Conservation (phyloP, 208 protist species). For the Lotmaria passim region DNA sequence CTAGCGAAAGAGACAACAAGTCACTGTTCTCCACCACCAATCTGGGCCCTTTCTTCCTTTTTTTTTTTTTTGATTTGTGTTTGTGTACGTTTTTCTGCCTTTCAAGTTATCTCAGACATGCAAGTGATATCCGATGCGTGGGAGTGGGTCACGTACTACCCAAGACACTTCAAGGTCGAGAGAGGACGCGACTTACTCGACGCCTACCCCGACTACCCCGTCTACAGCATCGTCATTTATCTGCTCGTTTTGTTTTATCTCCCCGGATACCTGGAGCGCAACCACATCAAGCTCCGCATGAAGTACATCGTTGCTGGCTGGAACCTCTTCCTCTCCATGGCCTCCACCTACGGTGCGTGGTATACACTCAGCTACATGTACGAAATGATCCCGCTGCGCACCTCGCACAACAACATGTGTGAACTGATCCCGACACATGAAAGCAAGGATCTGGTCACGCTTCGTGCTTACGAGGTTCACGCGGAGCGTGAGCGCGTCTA, state of each 20-base stretch:
- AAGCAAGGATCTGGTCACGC: conserved; percentile 15
- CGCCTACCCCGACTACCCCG: conserved; percentile 32
- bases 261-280: conserved; percentile 26
- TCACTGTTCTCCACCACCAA: too few relatives aligned
- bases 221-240: conserved; percentile 35
- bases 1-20: too few relatives aligned
- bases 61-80: too few relatives aligned
- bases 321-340: conserved; percentile 83
- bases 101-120: too few relatives aligned
- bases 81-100: too few relatives aligned
- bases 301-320: conserved; percentile 59
- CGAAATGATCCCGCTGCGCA: conserved; percentile 12
- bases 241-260: conserved; percentile 35
- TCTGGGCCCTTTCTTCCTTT: too few relatives aligned
- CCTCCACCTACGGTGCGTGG: conserved; percentile 68
- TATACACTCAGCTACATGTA: conserved; percentile 43
- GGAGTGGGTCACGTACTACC: conserved; percentile 14
- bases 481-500: conserved; percentile 20
- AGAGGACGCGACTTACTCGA: conserved; percentile 21
- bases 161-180: conserved; percentile 33
- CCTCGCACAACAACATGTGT: conserved; percentile 17
- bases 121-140: not conserved
- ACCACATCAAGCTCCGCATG: conserved; percentile 35
- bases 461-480: conserved; percentile 11
- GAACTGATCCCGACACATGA: conserved; percentile 16